Base-by-base conservation (phyloP, 2,329 filamentous ascomycete species). In the Acrocalymma vagum region DNA sequence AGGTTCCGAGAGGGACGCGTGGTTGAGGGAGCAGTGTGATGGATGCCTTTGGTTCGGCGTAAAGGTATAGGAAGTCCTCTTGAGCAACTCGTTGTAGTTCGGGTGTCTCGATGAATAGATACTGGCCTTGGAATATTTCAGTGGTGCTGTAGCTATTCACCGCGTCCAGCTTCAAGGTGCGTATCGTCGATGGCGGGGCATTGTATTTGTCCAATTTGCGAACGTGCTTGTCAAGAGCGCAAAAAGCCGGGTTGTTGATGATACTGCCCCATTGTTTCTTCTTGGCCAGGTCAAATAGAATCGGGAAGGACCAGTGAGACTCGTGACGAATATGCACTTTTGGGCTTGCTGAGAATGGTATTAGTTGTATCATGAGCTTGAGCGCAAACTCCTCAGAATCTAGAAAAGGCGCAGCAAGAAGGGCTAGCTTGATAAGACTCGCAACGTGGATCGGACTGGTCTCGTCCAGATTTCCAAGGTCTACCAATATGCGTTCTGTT, bases 281-380 rank as follows among this genome's bases (percentile, higher is more conserved):
- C 14, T 57, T 53, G 1, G 72, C 72, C 21, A 73, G 60, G 11
- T 73, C 67, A 48, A 72, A 75, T 1, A 78, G 49, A 4, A 67
- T 67, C 3, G 72, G 77, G 38, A 74, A 71, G 9, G 70, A 73
- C 69, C 72, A 78, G 38, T 77, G 77, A 2, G 78, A 76, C 55
- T 80, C 78, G 42, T 80, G 77, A 6, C 78, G 69, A n/a, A 80
- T 72, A 21, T 75, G 72, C 1, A 79, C 72, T 45, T 79, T 80
- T 4, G 75, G 72, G 22, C 74, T 78, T 4, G 74, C 69, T 0
- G 71, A 71, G 13, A 76, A 69, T 1, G 71, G 65, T 3, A 73
- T 67, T 11, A 78, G 65, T 31, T 71, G 64, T 15, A 69, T 69
- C 33, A 73, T 69, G 7, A 78, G 60, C 10, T 63, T 51, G 4